Evolutionary conservation across 805 yeast species (phyloP).

Genomic region (Candida qinlingensis): DNA sequence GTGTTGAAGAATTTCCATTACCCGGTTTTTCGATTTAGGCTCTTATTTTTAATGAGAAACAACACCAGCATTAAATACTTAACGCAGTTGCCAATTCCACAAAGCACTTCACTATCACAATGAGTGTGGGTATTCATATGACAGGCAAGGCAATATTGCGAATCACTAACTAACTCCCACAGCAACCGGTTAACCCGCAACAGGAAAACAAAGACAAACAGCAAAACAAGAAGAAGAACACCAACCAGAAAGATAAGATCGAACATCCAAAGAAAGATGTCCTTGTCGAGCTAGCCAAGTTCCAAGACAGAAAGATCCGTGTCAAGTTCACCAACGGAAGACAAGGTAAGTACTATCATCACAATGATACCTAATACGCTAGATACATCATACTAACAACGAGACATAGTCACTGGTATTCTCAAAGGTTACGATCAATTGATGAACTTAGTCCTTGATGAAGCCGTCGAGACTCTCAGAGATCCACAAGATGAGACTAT

Average conservation of each 20-base stretch:
- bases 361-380: too few species aligned
- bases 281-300: constrained; percentile 72
- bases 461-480: constrained; percentile 60
- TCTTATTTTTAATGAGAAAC: too few species aligned
- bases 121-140: neutral
- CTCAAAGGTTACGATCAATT: constrained; percentile 81
- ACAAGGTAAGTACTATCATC: constrained; percentile 31
- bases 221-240: constrained; percentile 6
- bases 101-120: neutral
- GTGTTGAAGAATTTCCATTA: neutral
- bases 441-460: constrained; percentile 73
- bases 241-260: constrained; percentile 39
- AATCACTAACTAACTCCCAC: neutral
- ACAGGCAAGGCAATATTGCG: neutral
- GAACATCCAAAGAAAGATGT: constrained; percentile 83
- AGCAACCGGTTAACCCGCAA: neutral
- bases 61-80: too few species aligned
- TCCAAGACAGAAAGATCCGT: constrained; percentile 64
- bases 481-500: constrained; percentile 60
- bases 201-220: constrained; percentile 5
- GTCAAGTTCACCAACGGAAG: constrained; percentile 87
- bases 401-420: constrained; percentile 48
- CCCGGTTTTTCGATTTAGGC: neutral
- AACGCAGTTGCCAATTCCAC: too few species aligned
- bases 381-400: constrained; percentile 5